phyloP scores from a whole-genome alignment of 1,284 basidiomycete genomes.

The Hemileia vastatrix region DNA sequence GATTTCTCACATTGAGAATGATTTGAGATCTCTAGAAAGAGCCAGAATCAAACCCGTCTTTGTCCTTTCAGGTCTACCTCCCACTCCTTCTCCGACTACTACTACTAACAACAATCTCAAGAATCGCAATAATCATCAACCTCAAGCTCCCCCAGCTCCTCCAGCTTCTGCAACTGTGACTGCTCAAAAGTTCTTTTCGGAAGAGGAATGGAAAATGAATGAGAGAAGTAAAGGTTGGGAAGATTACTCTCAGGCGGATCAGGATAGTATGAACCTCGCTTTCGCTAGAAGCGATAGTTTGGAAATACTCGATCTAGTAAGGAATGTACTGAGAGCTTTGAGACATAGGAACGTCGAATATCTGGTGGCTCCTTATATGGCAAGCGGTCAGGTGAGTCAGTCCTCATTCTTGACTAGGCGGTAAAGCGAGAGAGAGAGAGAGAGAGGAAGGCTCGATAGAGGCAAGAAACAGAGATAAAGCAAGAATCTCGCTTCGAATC shows the following conservation, averaged over 20 bases:
- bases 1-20: constrained; percentile 65
- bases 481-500: no score
- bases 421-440: no score
- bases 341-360: constrained; percentile 92
- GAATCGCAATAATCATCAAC: constrained; percentile 49
- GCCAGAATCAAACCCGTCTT: constrained; percentile 92
- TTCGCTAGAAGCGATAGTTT: constrained; percentile 54
- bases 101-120: constrained; percentile 9
- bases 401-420: no score
- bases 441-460: no score
- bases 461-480: no score
- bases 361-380: constrained; percentile 84
- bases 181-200: constrained; percentile 29
- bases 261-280: constrained; percentile 4
- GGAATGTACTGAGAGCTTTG: constrained; percentile 81
- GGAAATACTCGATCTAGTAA: constrained; percentile 85
- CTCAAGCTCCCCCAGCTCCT: neutral
- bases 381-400: constrained; percentile 77
- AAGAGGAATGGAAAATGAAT: constrained; percentile 37
- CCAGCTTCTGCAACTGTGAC: neutral
- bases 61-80: constrained; percentile 77
- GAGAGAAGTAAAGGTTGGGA: constrained; percentile 37
- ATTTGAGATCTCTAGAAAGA: constrained; percentile 80
- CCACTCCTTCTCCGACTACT: constrained; percentile 32
- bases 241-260: constrained; percentile 38